Evolutionary conservation across 2,329 filamentous ascomycete genomes (phyloP), one percentile per base, ranked within the genome.

Genomic region (Bertia moriformis): DNA sequence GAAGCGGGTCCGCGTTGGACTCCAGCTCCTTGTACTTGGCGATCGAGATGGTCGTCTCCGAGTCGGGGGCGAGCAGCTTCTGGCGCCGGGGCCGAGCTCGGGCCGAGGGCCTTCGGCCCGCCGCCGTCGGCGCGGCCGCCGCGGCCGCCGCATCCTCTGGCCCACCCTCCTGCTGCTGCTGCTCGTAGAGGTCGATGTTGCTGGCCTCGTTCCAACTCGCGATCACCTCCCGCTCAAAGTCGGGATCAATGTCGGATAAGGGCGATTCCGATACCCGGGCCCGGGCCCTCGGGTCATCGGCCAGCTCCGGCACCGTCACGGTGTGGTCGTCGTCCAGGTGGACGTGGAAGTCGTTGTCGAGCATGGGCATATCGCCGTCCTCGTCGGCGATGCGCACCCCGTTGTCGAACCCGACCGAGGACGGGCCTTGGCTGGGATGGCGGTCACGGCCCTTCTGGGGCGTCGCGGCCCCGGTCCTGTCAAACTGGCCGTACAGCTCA

Each of bases 11-110:
- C 46, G 83, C 82, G 55, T 93, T 85, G 41, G 78, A 71, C 55
- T 94, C 87, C 55, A 93, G 86, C 46, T 83, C 78, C 56, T 85
- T 86, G 60, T 96, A 87, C 47, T 89, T 75, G 20, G 67, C 68
- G 48, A 71, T 83, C 12, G 79, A 78, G 22, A 94, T 69, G 51
- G 85, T 78, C 15, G 85, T 94, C 46, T 85, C 72, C 14, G 75
- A 65, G 50, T 98, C 91, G 14, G 84, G 76, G 43, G 75, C 73
- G 40, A 96, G 73, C 18, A 93, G 66, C 60, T 83, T 93, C 49
- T 85, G 78, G 59, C 83, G 85, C 58, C 22, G n/a, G n/a, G n/a
- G n/a, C n/a, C n/a, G n/a, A n/a, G n/a, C n/a, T n/a, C n/a, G n/a
- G n/a, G n/a, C n/a, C n/a, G n/a, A n/a, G n/a, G n/a, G n/a, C n/a